Evolutionary conservation across 2,329 filamentous ascomycete genomes (phyloP).

Genomic region (Curvularia spicifera): DNA sequence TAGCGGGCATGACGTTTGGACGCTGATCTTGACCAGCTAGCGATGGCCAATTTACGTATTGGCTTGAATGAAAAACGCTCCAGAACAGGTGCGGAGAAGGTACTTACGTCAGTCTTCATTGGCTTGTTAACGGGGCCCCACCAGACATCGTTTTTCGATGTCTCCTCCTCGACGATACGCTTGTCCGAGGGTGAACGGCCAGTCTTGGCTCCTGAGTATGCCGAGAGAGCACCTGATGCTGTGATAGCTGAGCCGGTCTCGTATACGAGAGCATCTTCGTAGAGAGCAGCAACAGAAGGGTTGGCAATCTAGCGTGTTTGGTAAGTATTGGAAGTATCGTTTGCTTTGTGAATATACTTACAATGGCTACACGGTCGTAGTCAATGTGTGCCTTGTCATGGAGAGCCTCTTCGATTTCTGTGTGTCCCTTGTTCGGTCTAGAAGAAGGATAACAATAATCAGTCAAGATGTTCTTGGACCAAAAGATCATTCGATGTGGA

Average conservation of each 20-base stretch:
- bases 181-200: slow-evolving; percentile 97
- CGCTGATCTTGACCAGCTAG: slow-evolving; percentile 38
- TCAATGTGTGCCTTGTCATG: slow-evolving; percentile 98
- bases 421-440: slow-evolving; percentile 86
- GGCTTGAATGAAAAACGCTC: slow-evolving; percentile 8
- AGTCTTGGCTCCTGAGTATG: slow-evolving; percentile 98
- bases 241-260: slow-evolving; percentile 98
- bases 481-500: slow-evolving; percentile 1
- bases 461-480: slow-evolving; percentile 13
- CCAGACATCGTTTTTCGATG: slow-evolving; percentile 92
- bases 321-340: not conserved
- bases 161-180: slow-evolving; percentile 90
- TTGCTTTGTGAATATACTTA: slow-evolving; percentile 58
- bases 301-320: slow-evolving; percentile 70
- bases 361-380: slow-evolving; percentile 97
- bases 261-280: slow-evolving; percentile 98
- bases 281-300: slow-evolving; percentile 91
- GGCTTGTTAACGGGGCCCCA: slow-evolving; percentile 99
- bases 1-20: slow-evolving; percentile 46
- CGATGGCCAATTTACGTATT: slow-evolving; percentile 19
- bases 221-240: slow-evolving; percentile 90
- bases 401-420: slow-evolving; percentile 95
- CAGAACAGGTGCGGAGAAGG: slow-evolving; percentile 12
- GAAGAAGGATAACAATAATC: slow-evolving; percentile 16
- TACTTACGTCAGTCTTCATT: slow-evolving; percentile 91